Percentiles rank a stretch among this genome's conserved stretches.
These are phyloP conservation scores for Mikania micrantha DNA, from an alignment of 129 eudicot genomes.

Conservation along the genomic window DNA sequence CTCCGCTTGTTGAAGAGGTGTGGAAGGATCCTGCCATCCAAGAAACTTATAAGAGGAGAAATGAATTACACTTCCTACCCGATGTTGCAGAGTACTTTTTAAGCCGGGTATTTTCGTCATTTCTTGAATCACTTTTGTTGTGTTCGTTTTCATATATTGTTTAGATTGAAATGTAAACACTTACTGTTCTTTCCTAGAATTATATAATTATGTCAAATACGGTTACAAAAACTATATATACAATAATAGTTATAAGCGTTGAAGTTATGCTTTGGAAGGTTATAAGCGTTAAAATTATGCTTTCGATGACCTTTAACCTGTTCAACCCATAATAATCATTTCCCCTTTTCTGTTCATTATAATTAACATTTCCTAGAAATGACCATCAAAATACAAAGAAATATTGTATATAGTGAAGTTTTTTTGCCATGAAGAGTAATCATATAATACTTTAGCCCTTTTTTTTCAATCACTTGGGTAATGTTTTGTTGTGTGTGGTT, in stretches of 20 bases:
- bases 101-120: slow-evolving; percentile 31
- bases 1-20: slow-evolving; percentile 46
- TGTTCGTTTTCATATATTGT: not conserved
- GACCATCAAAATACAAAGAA: not conserved
- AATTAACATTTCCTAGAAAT: not conserved
- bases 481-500: not conserved
- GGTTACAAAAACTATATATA: not conserved
- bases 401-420: too few species aligned
- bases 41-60: slow-evolving; percentile 42
- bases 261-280: too few species aligned
- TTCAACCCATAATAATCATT: not conserved
- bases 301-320: not conserved
- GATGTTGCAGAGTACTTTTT: slow-evolving; percentile 44
- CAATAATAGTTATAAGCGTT: not conserved
- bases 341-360: not conserved
- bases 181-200: not conserved
- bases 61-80: slow-evolving; percentile 43
- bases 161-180: not conserved
- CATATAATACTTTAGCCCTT: slow-evolving; percentile 32
- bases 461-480: not conserved
- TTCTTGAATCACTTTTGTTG: not conserved
- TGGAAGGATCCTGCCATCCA: slow-evolving; percentile 59
- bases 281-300: not conserved
- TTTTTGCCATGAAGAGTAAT: not conserved
- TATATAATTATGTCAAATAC: not conserved